phyloP scores from a whole-genome alignment of 2,329 filamentous ascomycete genomes.

The Thermothelomyces thermophilus region DNA sequence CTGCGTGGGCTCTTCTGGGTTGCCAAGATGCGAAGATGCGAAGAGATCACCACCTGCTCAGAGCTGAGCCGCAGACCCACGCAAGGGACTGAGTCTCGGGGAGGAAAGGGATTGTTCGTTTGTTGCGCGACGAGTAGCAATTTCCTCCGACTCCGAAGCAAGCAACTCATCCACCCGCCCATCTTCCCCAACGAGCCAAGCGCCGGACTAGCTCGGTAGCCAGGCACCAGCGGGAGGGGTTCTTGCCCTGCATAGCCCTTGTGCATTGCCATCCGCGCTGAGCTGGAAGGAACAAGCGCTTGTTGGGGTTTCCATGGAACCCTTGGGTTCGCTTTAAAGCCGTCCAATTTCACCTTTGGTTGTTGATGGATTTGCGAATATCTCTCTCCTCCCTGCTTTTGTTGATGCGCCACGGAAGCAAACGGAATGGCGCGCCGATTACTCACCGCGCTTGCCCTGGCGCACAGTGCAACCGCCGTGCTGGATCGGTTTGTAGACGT shows the following conservation, averaged over 20 bases:
- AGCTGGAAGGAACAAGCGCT: too few species aligned
- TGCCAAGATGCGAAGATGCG: too few species aligned
- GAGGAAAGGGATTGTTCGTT: background rate
- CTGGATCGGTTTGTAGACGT: constrained; percentile 14
- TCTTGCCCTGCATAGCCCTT: background rate
- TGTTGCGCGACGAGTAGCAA: background rate
- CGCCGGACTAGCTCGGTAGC: background rate
- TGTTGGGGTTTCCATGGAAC: too few species aligned
- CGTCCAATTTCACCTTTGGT: background rate
- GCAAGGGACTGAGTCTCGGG: too few species aligned
- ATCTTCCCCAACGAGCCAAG: background rate
- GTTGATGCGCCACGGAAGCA: background rate
- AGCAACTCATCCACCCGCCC: background rate
- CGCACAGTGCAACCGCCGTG: constrained; percentile 11
- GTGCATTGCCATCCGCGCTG: too few species aligned
- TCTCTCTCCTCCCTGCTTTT: background rate
- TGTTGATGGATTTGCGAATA: background rate
- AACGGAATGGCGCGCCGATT: constrained; percentile 12
- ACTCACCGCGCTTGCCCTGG: constrained; percentile 13
- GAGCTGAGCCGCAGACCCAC: too few species aligned
- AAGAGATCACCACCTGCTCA: too few species aligned
- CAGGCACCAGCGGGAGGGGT: background rate
- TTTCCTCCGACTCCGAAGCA: background rate
- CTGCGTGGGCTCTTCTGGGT: too few species aligned
- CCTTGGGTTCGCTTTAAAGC: background rate